phyloP scores from a whole-genome alignment of 2,329 filamentous ascomycete species.

The Trichoderma arundinaceum region DNA sequence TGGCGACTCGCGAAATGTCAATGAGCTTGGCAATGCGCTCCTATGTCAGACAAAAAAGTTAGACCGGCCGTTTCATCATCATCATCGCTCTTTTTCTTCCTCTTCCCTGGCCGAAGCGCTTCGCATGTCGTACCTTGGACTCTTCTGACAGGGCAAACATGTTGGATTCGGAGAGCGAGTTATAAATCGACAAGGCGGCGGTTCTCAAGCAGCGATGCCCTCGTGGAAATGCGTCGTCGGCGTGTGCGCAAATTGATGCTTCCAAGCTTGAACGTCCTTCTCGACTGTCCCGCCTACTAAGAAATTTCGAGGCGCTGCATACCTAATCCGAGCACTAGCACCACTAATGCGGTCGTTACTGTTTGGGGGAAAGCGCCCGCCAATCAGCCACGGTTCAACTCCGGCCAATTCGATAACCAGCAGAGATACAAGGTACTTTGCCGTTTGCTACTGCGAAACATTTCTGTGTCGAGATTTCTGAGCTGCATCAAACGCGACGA shows the following conservation, averaged over 20 bases:
- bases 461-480: conserved; percentile 27
- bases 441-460: conserved; percentile 7
- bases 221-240: neutral
- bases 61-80: conserved; percentile 26
- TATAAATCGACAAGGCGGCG: neutral
- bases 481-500: conserved; percentile 30
- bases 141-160: conserved; percentile 86
- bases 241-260: conserved; percentile 27
- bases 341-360: conserved; percentile 20
- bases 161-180: conserved; percentile 35
- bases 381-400: conserved; percentile 39
- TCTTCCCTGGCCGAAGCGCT: neutral
- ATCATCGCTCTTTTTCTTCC: neutral
- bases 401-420: conserved; percentile 37
- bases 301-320: conserved; percentile 31
- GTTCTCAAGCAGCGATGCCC: neutral
- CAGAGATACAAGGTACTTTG: neutral
- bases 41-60: conserved; percentile 52
- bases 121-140: conserved; percentile 74
- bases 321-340: neutral
- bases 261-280: conserved; percentile 4
- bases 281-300: conserved; percentile 19
- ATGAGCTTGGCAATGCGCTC: conserved; percentile 98
- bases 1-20: conserved; percentile 87
- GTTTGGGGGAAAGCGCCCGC: conserved; percentile 15